Percentiles rank a stretch among this genome's conserved stretches.
Conservation (phyloP, 768 basidiomycete species). For the Pholiota molesta region DNA sequence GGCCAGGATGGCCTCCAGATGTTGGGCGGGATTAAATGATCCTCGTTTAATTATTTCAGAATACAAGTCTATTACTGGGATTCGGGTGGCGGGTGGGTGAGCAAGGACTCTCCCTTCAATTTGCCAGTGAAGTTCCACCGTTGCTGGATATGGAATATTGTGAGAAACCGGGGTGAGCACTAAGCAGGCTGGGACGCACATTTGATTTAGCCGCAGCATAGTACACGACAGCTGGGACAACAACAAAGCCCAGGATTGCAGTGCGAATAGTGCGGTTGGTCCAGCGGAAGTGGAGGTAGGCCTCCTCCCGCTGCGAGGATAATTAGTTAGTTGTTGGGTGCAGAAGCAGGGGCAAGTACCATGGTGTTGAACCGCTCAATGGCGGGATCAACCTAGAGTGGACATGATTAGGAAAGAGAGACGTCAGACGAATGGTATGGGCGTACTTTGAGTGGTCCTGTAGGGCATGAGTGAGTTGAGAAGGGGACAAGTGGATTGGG, state of each 20-base stretch:
- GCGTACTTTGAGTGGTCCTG: constrained; percentile 63
- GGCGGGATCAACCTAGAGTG: constrained; percentile 53
- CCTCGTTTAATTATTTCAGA: background rate
- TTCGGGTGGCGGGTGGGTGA: background rate
- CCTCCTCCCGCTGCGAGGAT: constrained; percentile 70
- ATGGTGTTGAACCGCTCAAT: constrained; percentile 59
- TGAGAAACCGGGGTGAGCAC: constrained; percentile 44
- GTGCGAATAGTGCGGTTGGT: constrained; percentile 68
- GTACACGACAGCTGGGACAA: constrained; percentile 63
- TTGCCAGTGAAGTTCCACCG: constrained; percentile 57
- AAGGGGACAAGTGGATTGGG: constrained; percentile 6
- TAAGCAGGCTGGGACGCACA: constrained; percentile 49
- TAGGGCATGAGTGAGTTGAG: constrained; percentile 15
- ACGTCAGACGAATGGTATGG: background rate
- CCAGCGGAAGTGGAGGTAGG: constrained; percentile 84
- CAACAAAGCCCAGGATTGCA: constrained; percentile 61
- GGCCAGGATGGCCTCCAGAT: no score
- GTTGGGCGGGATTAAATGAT: background rate
- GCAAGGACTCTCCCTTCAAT: constrained; percentile 21
- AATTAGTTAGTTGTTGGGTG: constrained; percentile 11
- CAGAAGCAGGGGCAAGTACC: constrained; percentile 33
- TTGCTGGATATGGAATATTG: constrained; percentile 33
- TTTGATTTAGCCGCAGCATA: constrained; percentile 49
- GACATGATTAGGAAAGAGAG: background rate
- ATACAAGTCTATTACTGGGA: constrained; percentile 1